Conservation (phyloP, 495 filamentous ascomycete species). For the Aspergillus carlsbadensis region DNA sequence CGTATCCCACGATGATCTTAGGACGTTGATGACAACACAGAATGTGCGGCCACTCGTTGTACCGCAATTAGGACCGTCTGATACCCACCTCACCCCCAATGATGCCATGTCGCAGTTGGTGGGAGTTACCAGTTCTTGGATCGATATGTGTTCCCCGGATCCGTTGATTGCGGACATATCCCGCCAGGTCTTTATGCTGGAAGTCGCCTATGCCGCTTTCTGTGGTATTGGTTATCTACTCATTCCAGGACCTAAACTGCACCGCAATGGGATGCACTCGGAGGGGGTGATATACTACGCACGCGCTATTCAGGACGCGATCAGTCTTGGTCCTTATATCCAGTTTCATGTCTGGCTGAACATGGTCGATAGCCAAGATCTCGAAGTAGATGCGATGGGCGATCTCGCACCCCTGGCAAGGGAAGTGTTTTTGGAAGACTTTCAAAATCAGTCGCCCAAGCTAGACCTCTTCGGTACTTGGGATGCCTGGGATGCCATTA, state of each 20-base stretch:
- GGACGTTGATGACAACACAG: conserved; percentile 35
- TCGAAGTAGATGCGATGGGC: conserved; percentile 53
- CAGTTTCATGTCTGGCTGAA: conserved; percentile 78
- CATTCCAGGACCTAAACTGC: conserved; percentile 68
- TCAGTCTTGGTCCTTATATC: conserved; percentile 70
- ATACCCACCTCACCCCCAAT: conserved; percentile 72
- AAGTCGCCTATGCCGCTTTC: conserved; percentile 92
- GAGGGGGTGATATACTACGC: conserved; percentile 70
- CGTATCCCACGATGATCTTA: conserved; percentile 29
- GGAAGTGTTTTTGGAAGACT: conserved; percentile 47
- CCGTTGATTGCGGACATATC: conserved; percentile 79
- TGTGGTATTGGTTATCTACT: conserved; percentile 84
- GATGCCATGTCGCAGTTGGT: conserved; percentile 69
- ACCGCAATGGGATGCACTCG: conserved; percentile 43
- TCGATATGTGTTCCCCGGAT: conserved; percentile 82
- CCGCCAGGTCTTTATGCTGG: conserved; percentile 82
- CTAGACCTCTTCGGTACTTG: conserved; percentile 73
- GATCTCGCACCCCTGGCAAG: conserved; percentile 59
- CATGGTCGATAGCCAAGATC: conserved; percentile 65
- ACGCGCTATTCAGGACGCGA: conserved; percentile 75
- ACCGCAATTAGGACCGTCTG: conserved; percentile 66
- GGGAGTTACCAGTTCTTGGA: conserved; percentile 79
- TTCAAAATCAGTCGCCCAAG: conserved; percentile 31
- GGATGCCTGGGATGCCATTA: conserved; percentile 91
- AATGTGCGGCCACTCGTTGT: conserved; percentile 55